Percentiles rank a stretch among this genome's conserved stretches.
Conservation (phyloP, 306 rosid species). For the Dalbergia cultrata region DNA sequence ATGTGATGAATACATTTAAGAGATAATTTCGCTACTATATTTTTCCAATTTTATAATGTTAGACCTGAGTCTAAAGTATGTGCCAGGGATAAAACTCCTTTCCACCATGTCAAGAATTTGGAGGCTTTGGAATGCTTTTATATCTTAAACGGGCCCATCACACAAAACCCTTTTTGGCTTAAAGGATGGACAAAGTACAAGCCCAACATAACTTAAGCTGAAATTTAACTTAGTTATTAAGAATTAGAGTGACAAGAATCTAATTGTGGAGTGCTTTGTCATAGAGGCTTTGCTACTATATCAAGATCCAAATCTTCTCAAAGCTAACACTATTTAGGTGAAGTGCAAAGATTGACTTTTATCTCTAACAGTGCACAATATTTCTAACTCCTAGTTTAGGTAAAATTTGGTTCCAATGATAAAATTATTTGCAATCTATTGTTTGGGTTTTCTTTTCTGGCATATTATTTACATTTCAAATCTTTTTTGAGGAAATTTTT, state of each 20-base stretch:
- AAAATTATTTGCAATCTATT: not conserved
- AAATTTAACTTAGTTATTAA: not conserved
- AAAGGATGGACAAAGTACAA: not conserved
- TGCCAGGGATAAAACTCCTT: not conserved
- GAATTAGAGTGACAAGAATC: not conserved
- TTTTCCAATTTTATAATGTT: not conserved
- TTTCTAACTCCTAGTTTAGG: not conserved
- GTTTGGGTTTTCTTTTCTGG: conserved; percentile 1
- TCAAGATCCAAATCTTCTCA: conserved; percentile 6
- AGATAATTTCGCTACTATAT: conserved; percentile 13
- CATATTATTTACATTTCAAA: not conserved
- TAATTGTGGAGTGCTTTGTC: no score
- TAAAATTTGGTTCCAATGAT: not conserved
- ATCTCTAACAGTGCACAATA: not conserved
- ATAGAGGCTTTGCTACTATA: not conserved
- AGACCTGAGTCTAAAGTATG: not conserved
- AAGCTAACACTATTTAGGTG: conserved; percentile 4
- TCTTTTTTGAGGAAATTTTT: not conserved
- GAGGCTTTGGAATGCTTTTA: conserved; percentile 1
- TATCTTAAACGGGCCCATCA: not conserved
- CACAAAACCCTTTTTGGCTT: conserved; percentile 10
- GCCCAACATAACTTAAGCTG: not conserved
- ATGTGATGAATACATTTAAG: not conserved
- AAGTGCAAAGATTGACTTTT: not conserved
- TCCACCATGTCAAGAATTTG: not conserved